Evolutionary conservation across 176 grass and related monocot genomes (phyloP), one percentile per base, ranked within the genome.

Genomic region (Lolium perenne): DNA sequence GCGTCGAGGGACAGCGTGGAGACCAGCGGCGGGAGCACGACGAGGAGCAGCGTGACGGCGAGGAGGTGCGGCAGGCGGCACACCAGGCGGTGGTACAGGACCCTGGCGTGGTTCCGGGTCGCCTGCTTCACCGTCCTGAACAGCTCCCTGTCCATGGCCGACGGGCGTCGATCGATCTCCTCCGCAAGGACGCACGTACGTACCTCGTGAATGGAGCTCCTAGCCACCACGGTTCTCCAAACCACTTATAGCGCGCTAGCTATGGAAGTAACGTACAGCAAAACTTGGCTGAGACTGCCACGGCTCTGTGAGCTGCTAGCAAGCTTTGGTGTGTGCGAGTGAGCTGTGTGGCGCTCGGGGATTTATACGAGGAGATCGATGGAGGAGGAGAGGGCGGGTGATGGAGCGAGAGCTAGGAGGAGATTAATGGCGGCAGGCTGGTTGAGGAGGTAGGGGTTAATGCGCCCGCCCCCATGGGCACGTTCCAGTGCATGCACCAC

Each of bases 101-200:
- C 41, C 50, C 71, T 54, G 14, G 84, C 77, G 69, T 91, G 84
- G 89, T 91, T 88, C 51, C 51, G 69, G 20, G 60, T 53, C 50
- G 74, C 82, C 61, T 86, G 88, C 40, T 22, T 57, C 76, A 91
- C 75, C 74, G 85, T 74, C 67, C 58, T 47, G 66, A 87, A 69
- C 49, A 91, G 80, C 69, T 86, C 83, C 25, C 78, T 15, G 72
- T 86, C 83, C 88, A 64, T 78, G 2, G 47, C 20, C 21, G 46
- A 6, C 71, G 45, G 0, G 0, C 38, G n/a, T 4, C 4, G 32
- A 26, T 60, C 38, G 60, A 35, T 43, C 59, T 70, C 13, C 71
- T 74, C 46, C 71, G 1, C 71, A 74, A 26, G 72, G 46, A 32
- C 72, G 46, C 71, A 50, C 71, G 72, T 14, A 29, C 68, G 68